Conservation (phyloP, 306 rosid species). For the Lagenaria siceraria region DNA sequence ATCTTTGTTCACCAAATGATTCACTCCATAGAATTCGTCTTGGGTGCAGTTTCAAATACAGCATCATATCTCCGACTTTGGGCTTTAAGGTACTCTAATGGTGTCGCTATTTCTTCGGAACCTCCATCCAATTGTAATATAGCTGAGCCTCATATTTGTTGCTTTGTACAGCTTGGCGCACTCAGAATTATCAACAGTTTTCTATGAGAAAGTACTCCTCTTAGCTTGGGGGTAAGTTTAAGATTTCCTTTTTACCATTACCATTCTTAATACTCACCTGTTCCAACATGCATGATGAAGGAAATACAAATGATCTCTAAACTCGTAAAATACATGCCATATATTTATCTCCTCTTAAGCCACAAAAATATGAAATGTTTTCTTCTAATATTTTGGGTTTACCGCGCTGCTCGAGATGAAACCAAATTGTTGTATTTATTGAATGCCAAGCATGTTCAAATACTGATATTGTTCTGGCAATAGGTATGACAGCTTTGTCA, state of each 20-base stretch:
- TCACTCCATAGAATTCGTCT: constrained; percentile 90
- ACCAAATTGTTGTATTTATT: not conserved
- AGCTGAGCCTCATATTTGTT: constrained; percentile 13
- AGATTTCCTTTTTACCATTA: not conserved
- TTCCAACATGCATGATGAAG: not conserved
- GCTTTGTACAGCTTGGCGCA: constrained; percentile 81
- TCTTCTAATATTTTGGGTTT: not conserved
- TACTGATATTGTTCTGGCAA: constrained; percentile 16
- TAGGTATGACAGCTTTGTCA: constrained; percentile 76
- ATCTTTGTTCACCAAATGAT: constrained; percentile 99
- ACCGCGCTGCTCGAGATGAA: not conserved
- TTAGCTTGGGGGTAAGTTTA: constrained; percentile 96
- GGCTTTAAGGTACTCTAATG: constrained; percentile 74
- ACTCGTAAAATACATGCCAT: not conserved
- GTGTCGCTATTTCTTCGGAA: constrained; percentile 2
- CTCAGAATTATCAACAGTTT: constrained; percentile 94
- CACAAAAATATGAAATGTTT: not conserved
- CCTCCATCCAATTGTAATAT: constrained; percentile 2
- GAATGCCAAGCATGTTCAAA: not conserved
- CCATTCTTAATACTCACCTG: not conserved
- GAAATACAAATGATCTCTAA: not conserved
- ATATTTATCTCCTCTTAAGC: not conserved
- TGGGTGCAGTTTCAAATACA: constrained; percentile 97
- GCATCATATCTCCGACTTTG: constrained; percentile 99
- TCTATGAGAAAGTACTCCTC: constrained; percentile 93